These are phyloP conservation scores for slime mould (Dictyostelium discoideum) DNA, from an alignment of 78 protist species.

Conservation along the genomic window DNA sequence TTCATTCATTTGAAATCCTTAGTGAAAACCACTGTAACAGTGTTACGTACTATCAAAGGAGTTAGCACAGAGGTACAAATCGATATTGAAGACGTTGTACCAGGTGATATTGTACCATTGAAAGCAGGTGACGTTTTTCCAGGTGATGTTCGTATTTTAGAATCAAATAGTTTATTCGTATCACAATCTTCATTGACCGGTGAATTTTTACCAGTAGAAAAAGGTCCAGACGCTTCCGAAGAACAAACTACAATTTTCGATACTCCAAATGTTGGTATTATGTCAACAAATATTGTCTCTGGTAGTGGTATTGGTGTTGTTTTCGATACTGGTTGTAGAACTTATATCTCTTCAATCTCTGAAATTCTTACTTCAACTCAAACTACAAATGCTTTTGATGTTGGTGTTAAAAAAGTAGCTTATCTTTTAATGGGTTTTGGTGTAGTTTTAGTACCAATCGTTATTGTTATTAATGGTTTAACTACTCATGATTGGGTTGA, in stretches of 20 bases:
- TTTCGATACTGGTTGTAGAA: conserved; percentile 66
- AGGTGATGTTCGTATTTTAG: conserved; percentile 76
- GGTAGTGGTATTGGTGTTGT: conserved; percentile 79
- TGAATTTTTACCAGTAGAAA: conserved; percentile 84
- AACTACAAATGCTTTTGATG: conserved; percentile 71
- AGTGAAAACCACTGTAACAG: conserved; percentile 58
- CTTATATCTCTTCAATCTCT: conserved; percentile 75
- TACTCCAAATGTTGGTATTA: conserved; percentile 74
- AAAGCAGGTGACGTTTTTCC: conserved; percentile 83
- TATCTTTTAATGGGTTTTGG: conserved; percentile 71
- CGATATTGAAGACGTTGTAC: conserved; percentile 71
- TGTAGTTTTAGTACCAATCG: conserved; percentile 63
- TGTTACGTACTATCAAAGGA: conserved; percentile 22
- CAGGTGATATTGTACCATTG: conserved; percentile 78
- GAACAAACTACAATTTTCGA: conserved; percentile 68
- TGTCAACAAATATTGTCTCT: conserved; percentile 78
- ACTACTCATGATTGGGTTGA: conserved; percentile 53
- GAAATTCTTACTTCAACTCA: conserved; percentile 65
- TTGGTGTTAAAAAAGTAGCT: conserved; percentile 77
- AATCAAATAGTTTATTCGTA: conserved; percentile 71
- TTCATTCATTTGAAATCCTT: conserved; percentile 74
- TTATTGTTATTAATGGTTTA: conserved; percentile 59
- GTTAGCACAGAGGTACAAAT: background rate
- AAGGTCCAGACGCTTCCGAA: conserved; percentile 20
- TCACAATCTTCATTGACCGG: conserved; percentile 84